A percentile compares a stretch with the other conserved stretches of the same genome.
Conservation (phyloP, 768 basidiomycete species). For the Hemileccinum rubropunctum region DNA sequence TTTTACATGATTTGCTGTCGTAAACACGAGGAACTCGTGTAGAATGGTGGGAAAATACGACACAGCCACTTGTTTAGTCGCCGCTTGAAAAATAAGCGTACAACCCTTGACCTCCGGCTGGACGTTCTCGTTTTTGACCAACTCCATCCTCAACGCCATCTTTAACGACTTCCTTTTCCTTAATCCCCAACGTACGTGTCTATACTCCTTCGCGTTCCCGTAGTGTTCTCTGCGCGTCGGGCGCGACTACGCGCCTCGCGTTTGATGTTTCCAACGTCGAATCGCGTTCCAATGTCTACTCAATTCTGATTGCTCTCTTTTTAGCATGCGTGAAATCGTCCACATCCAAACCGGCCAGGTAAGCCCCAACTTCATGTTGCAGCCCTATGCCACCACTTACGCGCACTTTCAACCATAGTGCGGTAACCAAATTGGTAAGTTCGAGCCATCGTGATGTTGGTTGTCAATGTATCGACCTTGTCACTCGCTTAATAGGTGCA, state of each 20-base stretch:
- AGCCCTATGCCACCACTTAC: slow-evolving; percentile 25
- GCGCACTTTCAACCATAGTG: slow-evolving; percentile 52
- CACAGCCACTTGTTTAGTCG: slow-evolving; percentile 30
- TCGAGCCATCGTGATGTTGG: slow-evolving; percentile 17
- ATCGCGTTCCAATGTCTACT: slow-evolving; percentile 12
- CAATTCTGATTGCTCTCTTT: slow-evolving; percentile 29
- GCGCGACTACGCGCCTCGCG: slow-evolving; percentile 21
- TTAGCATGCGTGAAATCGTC: slow-evolving; percentile 98
- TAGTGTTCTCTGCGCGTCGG: slow-evolving; percentile 27
- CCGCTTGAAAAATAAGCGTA: slow-evolving; percentile 37
- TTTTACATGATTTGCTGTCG: slow-evolving; percentile 12
- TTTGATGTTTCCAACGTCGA: slow-evolving; percentile 21
- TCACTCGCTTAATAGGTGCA: slow-evolving; percentile 55
- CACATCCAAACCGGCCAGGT: slow-evolving; percentile 99
- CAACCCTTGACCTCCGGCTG: slow-evolving; percentile 38
- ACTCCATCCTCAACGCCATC: slow-evolving; percentile 30
- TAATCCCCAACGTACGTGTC: slow-evolving; percentile 31
- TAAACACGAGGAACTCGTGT: slow-evolving; percentile 9
- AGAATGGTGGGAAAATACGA: slow-evolving; percentile 13
- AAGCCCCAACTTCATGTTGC: slow-evolving; percentile 21
- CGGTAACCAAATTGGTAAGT: slow-evolving; percentile 98
- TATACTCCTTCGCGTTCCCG: slow-evolving; percentile 14
- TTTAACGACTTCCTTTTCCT: slow-evolving; percentile 23
- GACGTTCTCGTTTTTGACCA: slow-evolving; percentile 34
- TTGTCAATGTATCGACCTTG: slow-evolving; percentile 17